Percentiles rank a stretch among this genome's conserved stretches.
Conservation (phyloP, 495 filamentous ascomycete genomes). For the Penicillium riverlandense region DNA sequence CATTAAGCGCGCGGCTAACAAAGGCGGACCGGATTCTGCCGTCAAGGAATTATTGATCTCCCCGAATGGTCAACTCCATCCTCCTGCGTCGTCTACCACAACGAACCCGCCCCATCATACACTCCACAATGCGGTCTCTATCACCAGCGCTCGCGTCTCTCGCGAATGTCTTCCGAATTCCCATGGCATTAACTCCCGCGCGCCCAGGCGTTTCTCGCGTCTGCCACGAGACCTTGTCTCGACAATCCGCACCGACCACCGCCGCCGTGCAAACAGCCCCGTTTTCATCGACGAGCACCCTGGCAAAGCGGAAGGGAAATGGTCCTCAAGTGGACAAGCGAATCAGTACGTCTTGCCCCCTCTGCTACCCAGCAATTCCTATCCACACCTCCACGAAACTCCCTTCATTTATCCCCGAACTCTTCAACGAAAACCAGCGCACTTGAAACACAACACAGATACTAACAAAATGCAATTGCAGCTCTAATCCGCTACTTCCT, state of each 20-base stretch:
- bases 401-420: not conserved
- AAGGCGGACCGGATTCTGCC: slow-evolving; percentile 22
- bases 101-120: slow-evolving; percentile 8
- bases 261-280: slow-evolving; percentile 23
- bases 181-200: slow-evolving; percentile 23
- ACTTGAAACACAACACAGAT: not conserved
- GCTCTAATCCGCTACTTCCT: slow-evolving; percentile 62
- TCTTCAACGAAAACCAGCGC: not conserved
- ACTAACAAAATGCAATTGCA: slow-evolving; percentile 12
- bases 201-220: slow-evolving; percentile 22
- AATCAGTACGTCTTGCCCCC: slow-evolving; percentile 39
- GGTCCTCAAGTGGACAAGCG: slow-evolving; percentile 24
- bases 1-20: slow-evolving; percentile 26
- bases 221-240: slow-evolving; percentile 20
- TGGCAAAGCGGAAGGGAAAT: slow-evolving; percentile 25
- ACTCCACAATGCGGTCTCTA: slow-evolving; percentile 30
- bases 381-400: too few species aligned
- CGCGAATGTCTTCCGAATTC: slow-evolving; percentile 38
- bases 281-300: slow-evolving; percentile 38
- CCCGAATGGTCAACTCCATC: slow-evolving; percentile 9
- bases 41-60: slow-evolving; percentile 21
- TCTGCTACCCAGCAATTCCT: not conserved
- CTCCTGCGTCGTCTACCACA: slow-evolving; percentile 5
- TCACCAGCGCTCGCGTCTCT: slow-evolving; percentile 39
- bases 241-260: slow-evolving; percentile 20